Percentiles rank a stretch among this genome's conserved stretches.
Evolutionary conservation across 2,329 filamentous ascomycete species (phyloP).

Genomic region (Alternaria gansuensis): DNA sequence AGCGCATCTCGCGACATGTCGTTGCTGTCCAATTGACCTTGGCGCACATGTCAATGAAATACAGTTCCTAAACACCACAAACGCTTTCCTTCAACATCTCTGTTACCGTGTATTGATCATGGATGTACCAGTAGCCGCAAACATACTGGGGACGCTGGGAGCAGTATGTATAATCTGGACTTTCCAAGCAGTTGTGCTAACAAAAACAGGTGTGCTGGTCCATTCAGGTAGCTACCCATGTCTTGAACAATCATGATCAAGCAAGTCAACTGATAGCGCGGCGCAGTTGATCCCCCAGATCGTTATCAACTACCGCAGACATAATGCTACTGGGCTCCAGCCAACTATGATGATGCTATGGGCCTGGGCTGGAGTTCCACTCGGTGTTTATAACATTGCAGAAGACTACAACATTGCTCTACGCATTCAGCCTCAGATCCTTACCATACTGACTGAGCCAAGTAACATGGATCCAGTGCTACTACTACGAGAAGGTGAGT

Average conservation of each 20-base stretch:
- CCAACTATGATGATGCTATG: constrained; percentile 77
- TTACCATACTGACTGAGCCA: constrained; percentile 62
- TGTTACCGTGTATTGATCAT: constrained; percentile 48
- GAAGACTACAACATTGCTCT: constrained; percentile 63
- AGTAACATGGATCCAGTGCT: constrained; percentile 65
- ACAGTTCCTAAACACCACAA: constrained; percentile 2
- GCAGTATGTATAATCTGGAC: constrained; percentile 55
- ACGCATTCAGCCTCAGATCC: constrained; percentile 65
- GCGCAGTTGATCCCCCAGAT: constrained; percentile 73
- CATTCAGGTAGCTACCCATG: constrained; percentile 59
- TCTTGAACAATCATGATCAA: neutral
- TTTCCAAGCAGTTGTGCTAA: constrained; percentile 14
- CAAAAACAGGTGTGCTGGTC: constrained; percentile 66
- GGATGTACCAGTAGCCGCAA: constrained; percentile 65
- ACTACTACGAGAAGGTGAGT: constrained; percentile 60
- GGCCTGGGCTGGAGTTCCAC: constrained; percentile 71
- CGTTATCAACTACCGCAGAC: constrained; percentile 71
- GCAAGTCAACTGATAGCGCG: constrained; percentile 2
- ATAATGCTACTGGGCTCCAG: constrained; percentile 71
- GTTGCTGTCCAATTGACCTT: constrained; percentile 2
- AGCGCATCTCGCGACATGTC: neutral
- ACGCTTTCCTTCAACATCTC: neutral
- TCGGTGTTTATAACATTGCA: constrained; percentile 69
- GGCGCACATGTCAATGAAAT: constrained; percentile 3
- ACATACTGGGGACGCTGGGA: constrained; percentile 67